A percentile compares a stretch with the other conserved stretches of the same genome.
phyloP scores from a whole-genome alignment of 2,329 filamentous ascomycete genomes.

The Beauveria varroae region DNA sequence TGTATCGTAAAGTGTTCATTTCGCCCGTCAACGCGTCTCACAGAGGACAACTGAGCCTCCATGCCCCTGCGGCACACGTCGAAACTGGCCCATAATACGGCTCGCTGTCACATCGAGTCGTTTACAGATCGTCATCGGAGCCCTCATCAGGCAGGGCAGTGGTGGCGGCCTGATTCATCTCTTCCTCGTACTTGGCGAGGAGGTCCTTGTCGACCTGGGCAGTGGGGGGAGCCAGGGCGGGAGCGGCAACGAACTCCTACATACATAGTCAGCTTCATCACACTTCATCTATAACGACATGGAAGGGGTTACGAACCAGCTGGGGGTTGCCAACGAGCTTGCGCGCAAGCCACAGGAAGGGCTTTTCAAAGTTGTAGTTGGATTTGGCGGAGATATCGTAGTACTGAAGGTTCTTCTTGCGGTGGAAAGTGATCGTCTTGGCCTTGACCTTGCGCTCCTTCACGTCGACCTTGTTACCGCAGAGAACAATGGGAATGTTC shows the following conservation, averaged over 20 bases:
- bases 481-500: constrained; percentile 97
- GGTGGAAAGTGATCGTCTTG: constrained; percentile 99
- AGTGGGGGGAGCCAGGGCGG: constrained; percentile 89
- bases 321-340: constrained; percentile 92
- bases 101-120: constrained; percentile 19
- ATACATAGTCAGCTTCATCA: constrained; percentile 19
- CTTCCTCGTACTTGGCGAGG: constrained; percentile 73
- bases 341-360: constrained; percentile 97
- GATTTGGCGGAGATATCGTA: constrained; percentile 99
- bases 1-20: constrained; percentile 13
- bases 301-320: constrained; percentile 15
- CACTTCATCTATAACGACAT: neutral
- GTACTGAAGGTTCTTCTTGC: constrained; percentile 99
- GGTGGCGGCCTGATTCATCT: constrained; percentile 74
- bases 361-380: constrained; percentile 99
- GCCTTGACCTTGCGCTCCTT: constrained; percentile 99
- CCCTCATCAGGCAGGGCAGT: constrained; percentile 94
- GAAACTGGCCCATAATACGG: constrained; percentile 2
- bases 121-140: constrained; percentile 63
- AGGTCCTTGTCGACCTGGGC: constrained; percentile 80
- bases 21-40: neutral
- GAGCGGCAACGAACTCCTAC: constrained; percentile 92
- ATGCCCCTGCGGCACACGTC: neutral
- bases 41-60: neutral
- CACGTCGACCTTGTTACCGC: constrained; percentile 99